Evolutionary conservation across 1,284 basidiomycete genomes (phyloP), one percentile per base, ranked within the genome.

Genomic region (Mycena sp.): DNA sequence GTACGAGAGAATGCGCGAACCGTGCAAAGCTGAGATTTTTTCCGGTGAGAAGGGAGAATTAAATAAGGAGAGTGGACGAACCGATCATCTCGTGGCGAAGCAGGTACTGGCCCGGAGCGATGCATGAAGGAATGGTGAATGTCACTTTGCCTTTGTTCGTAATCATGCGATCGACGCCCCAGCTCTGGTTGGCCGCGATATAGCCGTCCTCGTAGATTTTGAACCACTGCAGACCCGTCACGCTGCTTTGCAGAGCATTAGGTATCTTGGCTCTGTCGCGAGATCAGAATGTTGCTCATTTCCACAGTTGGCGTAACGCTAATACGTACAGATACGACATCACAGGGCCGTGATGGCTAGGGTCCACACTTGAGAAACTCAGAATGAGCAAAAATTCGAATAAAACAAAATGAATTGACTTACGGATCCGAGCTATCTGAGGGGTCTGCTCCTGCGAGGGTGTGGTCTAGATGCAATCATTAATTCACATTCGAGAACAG

Each of bases 151-250:
- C 85, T 67, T 85, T 83, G 74, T 84, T 85, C 12, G 78, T 72
- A 59, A 84, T 79, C 66, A 87, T 70, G 11, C 76, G 76, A 70
- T 86, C 84, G 11, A 83, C 81, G 43, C 74, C 83, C 83, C 84
- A 84, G 46, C 67, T 73, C 32, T 75, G 69, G 55, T 70, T 76
- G 44, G 73, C 64, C 19, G 59, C 70, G 37, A 74, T 70, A 50
- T 78, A 73, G 6, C 82, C 83, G 57, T 84, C 84, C 61, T 85
- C 71, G 56, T 76, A 77, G 37, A 83, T 83, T 74, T 85, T 86
- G 77, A 86, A 86, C 83, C 84, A 85, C 44, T 84, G 74, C 17
- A 87, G 73, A 21, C 84, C 84, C 9, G 85, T 85, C 3, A 85
- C 84, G 21, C 59, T 67, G 26, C 77, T 72, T 64, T 85, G 82